phyloP scores from a whole-genome alignment of 2,329 filamentous ascomycete genomes.

The Didymella pinodella region DNA sequence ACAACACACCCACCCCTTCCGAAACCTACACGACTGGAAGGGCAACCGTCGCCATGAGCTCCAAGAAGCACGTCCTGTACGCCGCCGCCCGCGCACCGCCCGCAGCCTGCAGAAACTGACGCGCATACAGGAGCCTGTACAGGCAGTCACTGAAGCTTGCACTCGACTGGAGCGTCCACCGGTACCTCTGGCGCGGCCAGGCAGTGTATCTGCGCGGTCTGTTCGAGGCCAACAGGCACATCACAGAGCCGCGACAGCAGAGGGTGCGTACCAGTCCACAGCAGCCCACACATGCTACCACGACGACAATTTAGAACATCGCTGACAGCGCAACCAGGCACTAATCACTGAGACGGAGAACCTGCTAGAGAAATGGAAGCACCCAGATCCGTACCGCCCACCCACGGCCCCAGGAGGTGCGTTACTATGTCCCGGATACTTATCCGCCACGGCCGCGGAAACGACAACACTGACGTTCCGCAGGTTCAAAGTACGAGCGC shows the following conservation, averaged over 20 bases:
- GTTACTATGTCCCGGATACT: slow-evolving; percentile 29
- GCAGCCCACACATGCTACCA: slow-evolving; percentile 3
- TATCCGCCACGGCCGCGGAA: slow-evolving; percentile 34
- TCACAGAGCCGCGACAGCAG: slow-evolving; percentile 85
- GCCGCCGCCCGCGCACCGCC: slow-evolving; percentile 27
- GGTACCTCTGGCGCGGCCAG: slow-evolving; percentile 93
- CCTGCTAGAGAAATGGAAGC: slow-evolving; percentile 92
- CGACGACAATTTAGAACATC: slow-evolving; percentile 8
- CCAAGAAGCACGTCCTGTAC: slow-evolving; percentile 50
- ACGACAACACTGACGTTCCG: slow-evolving; percentile 29
- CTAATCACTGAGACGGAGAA: slow-evolving; percentile 88
- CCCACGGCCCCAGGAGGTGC: slow-evolving; percentile 93
- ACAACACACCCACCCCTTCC: slow-evolving; percentile 20
- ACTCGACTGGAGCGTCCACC: slow-evolving; percentile 93
- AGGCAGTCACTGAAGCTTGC: slow-evolving; percentile 91
- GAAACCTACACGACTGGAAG: slow-evolving; percentile 25
- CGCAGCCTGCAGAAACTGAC: slow-evolving; percentile 39
- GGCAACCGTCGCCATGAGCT: slow-evolving; percentile 49
- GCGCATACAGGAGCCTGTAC: slow-evolving; percentile 72
- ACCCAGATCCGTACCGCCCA: slow-evolving; percentile 89
- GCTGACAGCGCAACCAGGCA: slow-evolving; percentile 62
- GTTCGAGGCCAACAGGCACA: slow-evolving; percentile 90
- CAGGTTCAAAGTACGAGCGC: slow-evolving; percentile 94
- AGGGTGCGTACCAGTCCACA: slow-evolving; percentile 65
- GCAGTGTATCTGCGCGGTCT: slow-evolving; percentile 93